Base-by-base conservation (phyloP, 2,329 filamentous ascomycete species). In the Fonsecaea pedrosoi region DNA sequence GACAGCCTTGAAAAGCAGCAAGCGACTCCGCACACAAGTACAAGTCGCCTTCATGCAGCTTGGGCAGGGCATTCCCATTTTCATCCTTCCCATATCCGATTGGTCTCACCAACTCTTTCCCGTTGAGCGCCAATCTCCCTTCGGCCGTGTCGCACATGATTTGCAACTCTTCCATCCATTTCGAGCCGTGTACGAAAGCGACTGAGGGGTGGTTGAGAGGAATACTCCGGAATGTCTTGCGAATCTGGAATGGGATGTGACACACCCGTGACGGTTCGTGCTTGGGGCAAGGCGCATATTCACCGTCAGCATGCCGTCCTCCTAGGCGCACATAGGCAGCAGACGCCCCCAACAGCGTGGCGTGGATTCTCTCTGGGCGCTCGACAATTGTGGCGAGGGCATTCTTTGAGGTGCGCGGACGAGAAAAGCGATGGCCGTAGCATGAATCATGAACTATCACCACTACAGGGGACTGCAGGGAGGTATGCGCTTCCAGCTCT, bases 131-230 rank as follows among this genome's bases (percentile, higher is more conserved):
- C 60, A 98, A 83, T 74, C 91, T 94, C 4, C 86, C 83, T 75
- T 92, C 92, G 3, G 94, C 93, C 54, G 87, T 83, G 37, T 92
- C 85, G 76, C 95, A 98, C 90, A 98, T 92, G 7, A 85, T 82
- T 78, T 89, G 90, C 57, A 99, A 81, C 76, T 98, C 94, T 60
- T 91, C 88, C 94, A 98, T 97, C 94, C 94, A 97, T 70, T 91
- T 91, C 2, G 83, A 85, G 0, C 94, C 94, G 79, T 99, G 95
- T 0, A 99, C 93, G 76, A 94, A 92, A 6, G 92, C 94, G 6
- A 98, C 94, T 0, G 89, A 89, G 2, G 87, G 85, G 2, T 92
- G 92, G 18, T 85, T 86, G 37, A 99, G 83, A 5, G 91, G 81
- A 61, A 97, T 78, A 6, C 83, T 85, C 9, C 95, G 86, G 7